These are phyloP conservation scores for Craterostigma plantagineum DNA, from an alignment of 257 asterid genomes.

Conservation along the genomic window DNA sequence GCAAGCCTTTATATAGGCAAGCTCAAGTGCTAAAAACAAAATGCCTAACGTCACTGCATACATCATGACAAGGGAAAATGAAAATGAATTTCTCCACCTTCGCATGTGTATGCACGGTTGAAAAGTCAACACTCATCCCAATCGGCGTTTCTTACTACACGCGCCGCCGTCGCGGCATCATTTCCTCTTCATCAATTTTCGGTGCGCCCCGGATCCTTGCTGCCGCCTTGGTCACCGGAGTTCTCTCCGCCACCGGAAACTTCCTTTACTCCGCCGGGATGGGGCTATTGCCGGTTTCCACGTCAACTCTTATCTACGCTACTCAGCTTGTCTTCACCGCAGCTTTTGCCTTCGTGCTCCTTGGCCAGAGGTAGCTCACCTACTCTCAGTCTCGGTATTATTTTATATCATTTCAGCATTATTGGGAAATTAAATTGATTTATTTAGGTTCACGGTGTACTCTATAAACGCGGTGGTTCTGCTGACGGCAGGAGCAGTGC, in stretches of 20 bases:
- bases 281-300: constrained; percentile 6
- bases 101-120: too few relatives aligned
- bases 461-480: too few relatives aligned
- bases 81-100: too few relatives aligned
- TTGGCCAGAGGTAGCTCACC: constrained; percentile 3
- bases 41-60: too few relatives aligned
- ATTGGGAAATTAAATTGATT: too few relatives aligned
- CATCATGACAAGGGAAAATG: too few relatives aligned
- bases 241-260: constrained; percentile 2
- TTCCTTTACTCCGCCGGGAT: constrained; percentile 6
- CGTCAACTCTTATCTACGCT: constrained; percentile 2
- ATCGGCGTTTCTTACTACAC: constrained; percentile 1
- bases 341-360: constrained; percentile 6
- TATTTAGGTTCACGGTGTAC: constrained; percentile 11
- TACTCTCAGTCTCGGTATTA: too few relatives aligned
- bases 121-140: too few relatives aligned
- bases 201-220: constrained; percentile 2
- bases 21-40: too few relatives aligned
- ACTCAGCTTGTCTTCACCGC: constrained; percentile 12
- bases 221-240: constrained; percentile 6
- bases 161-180: background rate
- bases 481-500: too few relatives aligned
- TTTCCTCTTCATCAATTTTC: constrained; percentile 1
- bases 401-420: too few relatives aligned
- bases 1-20: too few relatives aligned